phyloP scores from a whole-genome alignment of 176 grass and related monocot genomes.

The Avena atlantica region DNA sequence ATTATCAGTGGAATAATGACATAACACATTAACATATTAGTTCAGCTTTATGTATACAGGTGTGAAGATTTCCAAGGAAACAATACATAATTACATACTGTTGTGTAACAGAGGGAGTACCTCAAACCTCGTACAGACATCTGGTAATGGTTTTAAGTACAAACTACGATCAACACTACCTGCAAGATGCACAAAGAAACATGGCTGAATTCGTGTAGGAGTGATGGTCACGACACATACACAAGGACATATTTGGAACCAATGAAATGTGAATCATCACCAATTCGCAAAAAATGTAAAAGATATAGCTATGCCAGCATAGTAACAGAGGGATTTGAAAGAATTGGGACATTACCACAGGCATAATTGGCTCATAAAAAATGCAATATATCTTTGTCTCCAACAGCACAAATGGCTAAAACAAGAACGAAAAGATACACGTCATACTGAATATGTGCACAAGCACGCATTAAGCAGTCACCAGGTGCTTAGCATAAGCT shows the following conservation, averaged over 20 bases:
- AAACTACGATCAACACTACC: slow-evolving; percentile 31
- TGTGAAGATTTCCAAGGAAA: background rate
- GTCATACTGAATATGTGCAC: slow-evolving; percentile 29
- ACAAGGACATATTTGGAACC: background rate
- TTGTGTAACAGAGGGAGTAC: background rate
- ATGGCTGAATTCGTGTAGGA: slow-evolving; percentile 18
- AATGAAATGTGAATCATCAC: slow-evolving; percentile 26
- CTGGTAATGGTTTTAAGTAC: background rate
- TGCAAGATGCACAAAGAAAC: slow-evolving; percentile 44
- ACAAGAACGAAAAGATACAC: slow-evolving; percentile 18
- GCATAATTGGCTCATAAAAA: background rate
- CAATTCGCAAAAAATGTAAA: slow-evolving; percentile 24
- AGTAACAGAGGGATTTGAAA: slow-evolving; percentile 25
- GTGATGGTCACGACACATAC: background rate
- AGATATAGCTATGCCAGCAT: background rate
- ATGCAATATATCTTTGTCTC: background rate
- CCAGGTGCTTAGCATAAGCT: slow-evolving; percentile 21
- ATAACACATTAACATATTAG: background rate
- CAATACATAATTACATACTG: background rate
- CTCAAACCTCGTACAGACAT: slow-evolving; percentile 18
- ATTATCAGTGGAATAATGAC: slow-evolving; percentile 21
- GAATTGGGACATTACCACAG: slow-evolving; percentile 22
- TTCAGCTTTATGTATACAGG: background rate
- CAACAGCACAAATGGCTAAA: slow-evolving; percentile 39
- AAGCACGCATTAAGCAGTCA: slow-evolving; percentile 19